Conservation (phyloP, 371 early-diverging fungal genomes). For the Mortierella sp. region DNA sequence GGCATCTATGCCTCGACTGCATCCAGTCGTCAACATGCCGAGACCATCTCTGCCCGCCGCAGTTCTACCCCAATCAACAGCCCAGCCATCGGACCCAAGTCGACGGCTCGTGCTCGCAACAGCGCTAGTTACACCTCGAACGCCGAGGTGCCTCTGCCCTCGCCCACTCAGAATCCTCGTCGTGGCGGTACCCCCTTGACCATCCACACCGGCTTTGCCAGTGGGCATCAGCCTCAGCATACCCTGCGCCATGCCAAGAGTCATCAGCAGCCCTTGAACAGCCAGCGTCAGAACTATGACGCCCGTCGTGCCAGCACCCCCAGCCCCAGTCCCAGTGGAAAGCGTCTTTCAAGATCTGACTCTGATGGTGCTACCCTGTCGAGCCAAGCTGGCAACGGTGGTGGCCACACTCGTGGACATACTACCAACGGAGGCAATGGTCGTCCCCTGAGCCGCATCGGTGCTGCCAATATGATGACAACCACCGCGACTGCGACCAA, state of each 20-base stretch:
- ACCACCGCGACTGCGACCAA: conserved; percentile 44
- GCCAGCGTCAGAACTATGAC: conserved; percentile 29
- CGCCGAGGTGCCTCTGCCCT: conserved; percentile 27
- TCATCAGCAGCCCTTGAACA: conserved; percentile 40
- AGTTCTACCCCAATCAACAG: conserved; percentile 41
- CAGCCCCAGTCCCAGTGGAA: conserved; percentile 32
- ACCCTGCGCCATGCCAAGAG: conserved; percentile 54
- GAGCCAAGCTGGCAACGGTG: background rate
- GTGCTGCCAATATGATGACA: conserved; percentile 25
- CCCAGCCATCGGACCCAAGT: conserved; percentile 37
- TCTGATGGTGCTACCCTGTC: conserved; percentile 33
- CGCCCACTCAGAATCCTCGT: conserved; percentile 23
- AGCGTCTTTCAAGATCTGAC: conserved; percentile 38
- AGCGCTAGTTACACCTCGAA: conserved; percentile 17
- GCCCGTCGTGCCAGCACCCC: conserved; percentile 42
- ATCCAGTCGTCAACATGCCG: conserved; percentile 48
- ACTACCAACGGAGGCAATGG: conserved; percentile 15
- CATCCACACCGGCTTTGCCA: conserved; percentile 49
- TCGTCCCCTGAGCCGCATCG: conserved; percentile 48
- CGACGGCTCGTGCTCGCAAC: conserved; percentile 32
- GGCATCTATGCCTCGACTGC: conserved; percentile 37
- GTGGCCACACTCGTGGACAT: background rate
- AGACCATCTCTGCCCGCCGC: conserved; percentile 33
- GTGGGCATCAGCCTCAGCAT: conserved; percentile 36
- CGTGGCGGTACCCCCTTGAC: conserved; percentile 39